Percentiles rank a stretch among this genome's conserved stretches.
These are phyloP conservation scores for Boletellus emodensis DNA, from an alignment of 768 basidiomycete species.

Conservation along the genomic window DNA sequence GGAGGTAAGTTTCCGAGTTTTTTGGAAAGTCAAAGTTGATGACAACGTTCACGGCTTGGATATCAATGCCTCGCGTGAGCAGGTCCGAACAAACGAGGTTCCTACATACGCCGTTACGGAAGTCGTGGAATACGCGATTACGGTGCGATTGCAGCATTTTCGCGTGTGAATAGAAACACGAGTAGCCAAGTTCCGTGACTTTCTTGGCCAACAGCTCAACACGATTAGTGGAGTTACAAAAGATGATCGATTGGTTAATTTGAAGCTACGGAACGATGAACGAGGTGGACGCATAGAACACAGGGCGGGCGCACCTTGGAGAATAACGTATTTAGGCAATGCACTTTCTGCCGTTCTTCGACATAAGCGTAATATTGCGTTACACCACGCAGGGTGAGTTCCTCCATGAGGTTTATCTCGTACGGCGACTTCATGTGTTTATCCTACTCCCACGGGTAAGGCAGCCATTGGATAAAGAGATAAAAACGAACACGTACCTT, in stretches of 20 bases:
- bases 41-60: constrained; percentile 99
- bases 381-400: constrained; percentile 96
- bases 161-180: constrained; percentile 99
- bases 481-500: constrained; percentile 50
- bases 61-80: constrained; percentile 98
- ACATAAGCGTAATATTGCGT: constrained; percentile 99
- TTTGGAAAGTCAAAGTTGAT: constrained; percentile 99
- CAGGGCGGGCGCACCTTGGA: constrained; percentile 63
- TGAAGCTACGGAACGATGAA: constrained; percentile 61
- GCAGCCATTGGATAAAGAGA: neutral
- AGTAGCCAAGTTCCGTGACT: constrained; percentile 98
- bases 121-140: constrained; percentile 99
- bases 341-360: constrained; percentile 98
- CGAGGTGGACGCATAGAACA: neutral
- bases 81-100: constrained; percentile 98
- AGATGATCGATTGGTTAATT: constrained; percentile 99
- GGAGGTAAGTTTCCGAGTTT: constrained; percentile 97
- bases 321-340: constrained; percentile 99
- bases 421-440: constrained; percentile 95
- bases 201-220: constrained; percentile 99
- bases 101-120: constrained; percentile 96
- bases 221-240: constrained; percentile 99
- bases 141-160: constrained; percentile 99
- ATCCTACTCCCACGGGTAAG: constrained; percentile 49
- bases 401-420: constrained; percentile 99